Base-by-base conservation (phyloP, 192 early-diverging fungal genomes). In the Coemansia sp. region DNA sequence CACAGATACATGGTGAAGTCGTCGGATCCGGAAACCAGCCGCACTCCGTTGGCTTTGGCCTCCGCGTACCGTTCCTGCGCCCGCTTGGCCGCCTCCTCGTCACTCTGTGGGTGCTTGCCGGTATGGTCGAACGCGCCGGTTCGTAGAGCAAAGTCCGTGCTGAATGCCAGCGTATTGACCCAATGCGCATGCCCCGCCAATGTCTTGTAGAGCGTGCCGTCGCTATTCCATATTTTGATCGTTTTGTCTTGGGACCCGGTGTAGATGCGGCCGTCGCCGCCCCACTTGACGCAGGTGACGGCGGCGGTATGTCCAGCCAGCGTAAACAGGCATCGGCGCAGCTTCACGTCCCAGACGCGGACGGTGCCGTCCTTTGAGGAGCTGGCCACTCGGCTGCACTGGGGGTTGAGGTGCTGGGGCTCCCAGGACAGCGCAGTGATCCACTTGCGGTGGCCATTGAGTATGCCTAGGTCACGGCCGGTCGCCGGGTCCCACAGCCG, bases 1-100 rank as follows among this genome's bases (percentile, higher is more conserved):
- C 96, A 99, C 57, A 97, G 77, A 59, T 91, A 92, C 82, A 99
- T 89, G 60, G 96, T 99, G 57, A 93, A 96, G 78, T 99, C 96
- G 70, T 97, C 94, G 12, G 93, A 95, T 15, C 93, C 92, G 5
- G 91, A 93, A 6, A 93, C 92, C 11, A 99, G 71, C 17, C 91
- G 71, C 63, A 94, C 96, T 17, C 80, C 81, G 31, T 75, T 72
- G 12, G 83, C 88, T 53, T 81, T 88, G 12, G 80, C 79, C 23
- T 69, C 73, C 30, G 88, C 80, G 78, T 95, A 98, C 55, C 96
- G 84, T 56, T 83, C 71, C 4, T 87, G 64, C 6, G 96, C 96
- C 30, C 81, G 79, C 23, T 69, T 68, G 57, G 88, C 80, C 3
- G 90, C 89, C 58, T 92, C 89, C 37, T 84, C 81, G 46, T 82